phyloP scores from a whole-genome alignment of 2,329 filamentous ascomycete species.

The Dendrostoma leiphaemia region DNA sequence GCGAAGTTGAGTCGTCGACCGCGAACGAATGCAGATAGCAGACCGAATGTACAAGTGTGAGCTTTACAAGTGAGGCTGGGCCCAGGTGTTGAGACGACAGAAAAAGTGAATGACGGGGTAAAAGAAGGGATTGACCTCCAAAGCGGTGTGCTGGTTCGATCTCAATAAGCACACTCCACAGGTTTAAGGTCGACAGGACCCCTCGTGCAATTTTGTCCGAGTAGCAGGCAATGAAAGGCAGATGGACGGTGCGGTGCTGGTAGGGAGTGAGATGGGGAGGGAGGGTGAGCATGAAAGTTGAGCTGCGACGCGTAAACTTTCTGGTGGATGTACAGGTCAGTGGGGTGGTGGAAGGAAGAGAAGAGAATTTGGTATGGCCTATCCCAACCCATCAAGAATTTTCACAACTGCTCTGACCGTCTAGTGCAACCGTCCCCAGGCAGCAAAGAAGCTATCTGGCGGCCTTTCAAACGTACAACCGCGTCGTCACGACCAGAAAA shows the following conservation, averaged over 20 bases:
- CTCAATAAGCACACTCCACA: background rate
- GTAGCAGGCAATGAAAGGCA: background rate
- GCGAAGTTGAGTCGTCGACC: background rate
- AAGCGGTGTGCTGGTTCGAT: background rate
- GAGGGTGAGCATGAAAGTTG: background rate
- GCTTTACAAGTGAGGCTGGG: background rate
- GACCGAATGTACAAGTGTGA: background rate
- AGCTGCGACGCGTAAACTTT: background rate
- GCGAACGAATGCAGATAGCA: background rate
- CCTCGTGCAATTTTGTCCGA: background rate
- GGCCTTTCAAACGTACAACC: background rate
- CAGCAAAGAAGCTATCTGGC: background rate
- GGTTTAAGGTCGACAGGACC: background rate
- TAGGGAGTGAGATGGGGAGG: too few relatives aligned
- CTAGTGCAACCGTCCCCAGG: too few relatives aligned
- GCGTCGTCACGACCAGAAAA: background rate
- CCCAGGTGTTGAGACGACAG: background rate
- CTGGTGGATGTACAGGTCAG: background rate
- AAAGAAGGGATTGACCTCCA: background rate
- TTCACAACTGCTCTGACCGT: background rate
- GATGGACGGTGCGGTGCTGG: too few relatives aligned
- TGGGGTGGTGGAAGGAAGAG: too few relatives aligned
- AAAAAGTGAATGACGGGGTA: background rate
- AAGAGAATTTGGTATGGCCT: background rate
- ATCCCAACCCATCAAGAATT: background rate